Base-by-base conservation (phyloP, 1,284 basidiomycete species). In the Ganoderma boninense region DNA sequence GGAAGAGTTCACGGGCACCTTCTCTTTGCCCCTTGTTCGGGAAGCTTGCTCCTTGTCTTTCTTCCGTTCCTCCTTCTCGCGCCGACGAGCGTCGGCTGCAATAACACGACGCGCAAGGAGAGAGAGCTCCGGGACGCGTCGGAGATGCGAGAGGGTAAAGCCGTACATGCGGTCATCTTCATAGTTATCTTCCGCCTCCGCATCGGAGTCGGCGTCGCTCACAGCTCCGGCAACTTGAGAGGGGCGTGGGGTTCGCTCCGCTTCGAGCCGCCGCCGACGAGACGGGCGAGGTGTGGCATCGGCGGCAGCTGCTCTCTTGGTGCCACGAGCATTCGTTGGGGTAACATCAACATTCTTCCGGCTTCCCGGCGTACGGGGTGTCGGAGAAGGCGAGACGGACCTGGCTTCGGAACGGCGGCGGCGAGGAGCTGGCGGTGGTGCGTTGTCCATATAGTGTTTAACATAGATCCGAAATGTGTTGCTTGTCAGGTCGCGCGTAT, bases 401-500 rank as follows among this genome's bases (percentile, higher is more conserved):
- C 75, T 73, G 56, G 68, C 23, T 40, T 14, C 35, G 32, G 62
- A 62, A 35, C 60, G 46, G 5, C 43, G 29, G 14, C 43, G 62
- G 26, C n/a, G 42, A 14, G 49, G 67, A 2, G 64, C 52, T 1
- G 70, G 71, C 14, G 72, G 71, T 0, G 78, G 76, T 0, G 77
- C 77, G 60, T 89, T 84, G 75, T 92, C 89, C 89, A 94, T 91
- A 78, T 89, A 94, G 72, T 94, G 89, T 73, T 92, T 93, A 70
- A 94, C 74, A 75, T 94, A 93, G 56, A 92, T 86, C 14, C 90
- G 86, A 78, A 94, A 93, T 0, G 89, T 90, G 69, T 90, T 90
- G 7, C 82, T 84, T 1, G 87, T 93, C 46, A 94, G 85, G 68
- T 93, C 90, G 20, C 84, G 83, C 0, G 88, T 86, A 64, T 86